Conservation (phyloP, 23 red algal genomes). For the Chondrus crispus region DNA sequence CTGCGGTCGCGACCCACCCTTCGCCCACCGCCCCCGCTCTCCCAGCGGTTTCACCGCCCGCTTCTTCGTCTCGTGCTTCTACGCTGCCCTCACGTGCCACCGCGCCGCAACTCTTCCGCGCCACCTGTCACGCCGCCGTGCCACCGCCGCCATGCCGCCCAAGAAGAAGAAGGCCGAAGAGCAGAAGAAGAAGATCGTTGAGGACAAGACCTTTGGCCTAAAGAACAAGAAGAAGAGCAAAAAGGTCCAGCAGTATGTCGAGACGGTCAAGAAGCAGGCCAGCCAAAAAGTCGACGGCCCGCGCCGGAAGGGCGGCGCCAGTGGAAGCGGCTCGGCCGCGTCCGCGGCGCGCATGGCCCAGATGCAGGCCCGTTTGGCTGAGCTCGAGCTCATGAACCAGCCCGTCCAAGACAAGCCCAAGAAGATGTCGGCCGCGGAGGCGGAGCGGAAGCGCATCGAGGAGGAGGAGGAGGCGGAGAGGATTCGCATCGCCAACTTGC, state of each 20-base stretch:
- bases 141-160: slow-evolving; percentile 60
- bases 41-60: too few species aligned
- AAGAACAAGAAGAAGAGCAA: slow-evolving; percentile 99
- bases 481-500: slow-evolving; percentile 75
- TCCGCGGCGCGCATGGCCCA: slow-evolving; percentile 61
- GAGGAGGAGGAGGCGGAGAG: slow-evolving; percentile 81
- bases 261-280: slow-evolving; percentile 92
- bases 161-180: slow-evolving; percentile 97
- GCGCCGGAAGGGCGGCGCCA: slow-evolving; percentile 14
- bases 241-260: slow-evolving; percentile 95
- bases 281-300: slow-evolving; percentile 76
- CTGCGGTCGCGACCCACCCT: too few species aligned
- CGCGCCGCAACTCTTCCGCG: too few species aligned
- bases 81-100: too few species aligned
- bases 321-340: slow-evolving; percentile 25
- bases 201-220: slow-evolving; percentile 99
- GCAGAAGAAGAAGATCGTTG: slow-evolving; percentile 93
- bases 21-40: too few species aligned
- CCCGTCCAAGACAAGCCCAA: slow-evolving; percentile 85
- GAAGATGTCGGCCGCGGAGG: slow-evolving; percentile 59
- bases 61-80: too few species aligned
- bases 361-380: slow-evolving; percentile 73
- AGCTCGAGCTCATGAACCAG: slow-evolving; percentile 84
- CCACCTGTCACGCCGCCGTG: too few species aligned
- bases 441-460: slow-evolving; percentile 47